Evolutionary conservation across 257 asterid species (phyloP).

Genomic region (Coffea canephora): DNA sequence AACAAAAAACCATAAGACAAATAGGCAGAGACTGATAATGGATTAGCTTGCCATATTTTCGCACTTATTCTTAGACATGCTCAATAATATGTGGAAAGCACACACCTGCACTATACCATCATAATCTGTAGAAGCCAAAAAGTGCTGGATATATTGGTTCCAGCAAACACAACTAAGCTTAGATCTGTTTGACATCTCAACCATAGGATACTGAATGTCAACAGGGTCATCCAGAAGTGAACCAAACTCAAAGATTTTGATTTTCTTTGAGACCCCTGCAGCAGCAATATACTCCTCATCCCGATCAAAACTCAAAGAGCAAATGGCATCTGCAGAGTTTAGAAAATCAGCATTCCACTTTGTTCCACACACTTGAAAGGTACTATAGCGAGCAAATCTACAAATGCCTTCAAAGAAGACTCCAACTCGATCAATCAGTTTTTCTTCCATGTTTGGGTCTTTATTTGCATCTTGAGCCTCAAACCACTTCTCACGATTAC

Average conservation of each 20-base stretch:
- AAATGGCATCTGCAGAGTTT: slow-evolving; percentile 62
- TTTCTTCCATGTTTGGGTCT: slow-evolving; percentile 28
- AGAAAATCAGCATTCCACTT: slow-evolving; percentile 65
- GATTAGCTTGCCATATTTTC: neutral
- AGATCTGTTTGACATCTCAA: slow-evolving; percentile 76
- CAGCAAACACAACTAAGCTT: slow-evolving; percentile 81
- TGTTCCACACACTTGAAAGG: slow-evolving; percentile 59
- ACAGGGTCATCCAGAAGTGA: slow-evolving; percentile 68
- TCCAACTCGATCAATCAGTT: slow-evolving; percentile 50
- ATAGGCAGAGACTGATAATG: neutral
- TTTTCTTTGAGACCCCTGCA: slow-evolving; percentile 82
- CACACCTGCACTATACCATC: slow-evolving; percentile 63
- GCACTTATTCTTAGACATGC: neutral
- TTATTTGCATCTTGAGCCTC: neutral
- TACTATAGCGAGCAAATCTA: slow-evolving; percentile 72
- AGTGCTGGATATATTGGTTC: slow-evolving; percentile 77
- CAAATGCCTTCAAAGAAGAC: slow-evolving; percentile 75
- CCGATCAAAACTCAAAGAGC: slow-evolving; percentile 86
- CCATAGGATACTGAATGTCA: slow-evolving; percentile 68
- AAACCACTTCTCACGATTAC: slow-evolving; percentile 37
- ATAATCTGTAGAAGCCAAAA: slow-evolving; percentile 85
- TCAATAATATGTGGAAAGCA: neutral
- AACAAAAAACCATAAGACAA: neutral
- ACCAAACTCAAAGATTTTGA: slow-evolving; percentile 65
- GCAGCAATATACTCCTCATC: slow-evolving; percentile 87